Conservation (phyloP, 192 early-diverging fungal species). For the Linnemannia hyalina region DNA sequence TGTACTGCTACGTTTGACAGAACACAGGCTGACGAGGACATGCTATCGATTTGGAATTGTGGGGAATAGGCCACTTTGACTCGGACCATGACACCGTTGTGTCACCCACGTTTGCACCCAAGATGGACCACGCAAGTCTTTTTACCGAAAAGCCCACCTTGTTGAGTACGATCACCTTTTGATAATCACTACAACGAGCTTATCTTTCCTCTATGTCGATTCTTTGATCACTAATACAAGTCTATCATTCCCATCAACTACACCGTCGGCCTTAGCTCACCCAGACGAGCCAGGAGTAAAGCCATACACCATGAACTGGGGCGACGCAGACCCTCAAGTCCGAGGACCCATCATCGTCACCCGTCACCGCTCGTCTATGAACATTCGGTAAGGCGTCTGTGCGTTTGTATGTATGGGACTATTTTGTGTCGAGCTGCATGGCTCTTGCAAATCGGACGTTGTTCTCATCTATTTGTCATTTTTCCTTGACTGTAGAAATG, state of each 20-base stretch:
- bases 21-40: not conserved
- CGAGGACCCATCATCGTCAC: conserved; percentile 89
- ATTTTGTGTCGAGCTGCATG: not conserved
- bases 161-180: not conserved
- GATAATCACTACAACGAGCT: not conserved
- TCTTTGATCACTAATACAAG: not conserved
- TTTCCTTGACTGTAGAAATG: conserved; percentile 68
- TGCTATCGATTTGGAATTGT: not conserved
- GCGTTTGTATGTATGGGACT: not conserved
- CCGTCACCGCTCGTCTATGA: conserved; percentile 76
- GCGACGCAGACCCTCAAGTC: conserved; percentile 66
- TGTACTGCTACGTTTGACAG: too few species aligned
- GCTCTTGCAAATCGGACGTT: not conserved
- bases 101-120: not conserved
- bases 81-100: conserved; percentile 12
- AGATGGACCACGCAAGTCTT: not conserved
- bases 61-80: not conserved
- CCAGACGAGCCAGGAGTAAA: conserved; percentile 71
- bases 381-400: conserved; percentile 64
- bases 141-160: not conserved
- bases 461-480: not conserved
- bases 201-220: not conserved
- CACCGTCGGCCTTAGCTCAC: conserved; percentile 51
- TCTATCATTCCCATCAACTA: not conserved
- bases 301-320: conserved; percentile 81